These are phyloP conservation scores for Annulohypoxylon stygium DNA, from an alignment of 495 filamentous ascomycete species.

Conservation along the genomic window DNA sequence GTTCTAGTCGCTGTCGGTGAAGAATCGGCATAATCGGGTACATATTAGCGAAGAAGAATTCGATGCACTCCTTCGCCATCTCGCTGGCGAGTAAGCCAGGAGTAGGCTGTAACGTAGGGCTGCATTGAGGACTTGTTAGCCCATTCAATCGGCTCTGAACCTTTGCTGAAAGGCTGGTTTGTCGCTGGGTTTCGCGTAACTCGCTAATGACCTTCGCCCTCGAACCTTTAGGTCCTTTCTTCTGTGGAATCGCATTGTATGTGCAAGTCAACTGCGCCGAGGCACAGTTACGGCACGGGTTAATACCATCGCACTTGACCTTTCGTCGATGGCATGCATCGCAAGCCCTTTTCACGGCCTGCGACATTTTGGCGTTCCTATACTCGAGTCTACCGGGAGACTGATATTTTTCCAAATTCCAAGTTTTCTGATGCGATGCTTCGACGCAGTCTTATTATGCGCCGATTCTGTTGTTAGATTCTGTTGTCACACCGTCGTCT, in stretches of 20 bases:
- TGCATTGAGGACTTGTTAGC: constrained; percentile 58
- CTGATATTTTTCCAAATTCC: constrained; percentile 15
- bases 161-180: constrained; percentile 68
- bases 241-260: constrained; percentile 85
- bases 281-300: constrained; percentile 78
- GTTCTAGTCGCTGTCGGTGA: constrained; percentile 73
- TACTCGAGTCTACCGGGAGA: constrained; percentile 13
- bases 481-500: constrained; percentile 2
- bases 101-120: constrained; percentile 61
- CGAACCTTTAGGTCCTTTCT: constrained; percentile 87
- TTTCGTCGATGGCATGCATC: constrained; percentile 88
- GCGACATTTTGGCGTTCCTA: constrained; percentile 57
- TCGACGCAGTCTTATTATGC: constrained; percentile 33
- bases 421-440: neutral
- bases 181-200: constrained; percentile 74
- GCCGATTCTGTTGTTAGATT: constrained; percentile 22
- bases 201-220: constrained; percentile 86
- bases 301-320: constrained; percentile 80
- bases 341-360: constrained; percentile 76
- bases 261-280: constrained; percentile 78
- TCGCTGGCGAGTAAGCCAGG: constrained; percentile 70
- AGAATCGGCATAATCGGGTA: constrained; percentile 88
- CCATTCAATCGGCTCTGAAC: constrained; percentile 61
- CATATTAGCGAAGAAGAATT: constrained; percentile 86
- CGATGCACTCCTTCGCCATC: constrained; percentile 76